A percentile compares a stretch with the other conserved stretches of the same genome.
Conservation (phyloP, 1,284 basidiomycete genomes). For the Pseudozyma thailandica region DNA sequence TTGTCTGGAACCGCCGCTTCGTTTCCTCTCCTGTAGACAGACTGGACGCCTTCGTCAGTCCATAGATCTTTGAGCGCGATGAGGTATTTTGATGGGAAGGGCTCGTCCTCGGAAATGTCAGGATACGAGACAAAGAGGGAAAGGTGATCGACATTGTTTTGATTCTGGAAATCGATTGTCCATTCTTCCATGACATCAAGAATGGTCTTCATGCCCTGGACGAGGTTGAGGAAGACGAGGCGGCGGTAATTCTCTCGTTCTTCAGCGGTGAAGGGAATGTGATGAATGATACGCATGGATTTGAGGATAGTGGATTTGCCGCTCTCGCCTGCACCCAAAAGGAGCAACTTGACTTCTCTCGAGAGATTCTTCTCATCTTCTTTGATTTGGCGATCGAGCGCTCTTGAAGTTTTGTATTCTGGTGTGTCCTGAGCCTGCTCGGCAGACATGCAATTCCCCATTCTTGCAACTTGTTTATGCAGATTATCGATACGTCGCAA, state of each 20-base stretch:
- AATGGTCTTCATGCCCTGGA: conserved; percentile 81
- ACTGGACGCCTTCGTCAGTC: conserved; percentile 80
- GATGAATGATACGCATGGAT: conserved; percentile 90
- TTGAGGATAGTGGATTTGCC: conserved; percentile 93
- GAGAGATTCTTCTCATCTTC: conserved; percentile 55
- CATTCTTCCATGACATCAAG: conserved; percentile 90
- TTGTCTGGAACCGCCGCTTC: conserved; percentile 90
- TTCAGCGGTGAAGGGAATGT: conserved; percentile 77
- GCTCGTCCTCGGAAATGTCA: conserved; percentile 76
- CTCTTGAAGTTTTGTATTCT: conserved; percentile 40
- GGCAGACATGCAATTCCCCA: conserved; percentile 52
- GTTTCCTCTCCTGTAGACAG: conserved; percentile 79
- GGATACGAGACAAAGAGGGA: conserved; percentile 55
- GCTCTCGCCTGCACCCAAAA: conserved; percentile 90
- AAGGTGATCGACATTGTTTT: conserved; percentile 63
- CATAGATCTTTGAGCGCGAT: conserved; percentile 79
- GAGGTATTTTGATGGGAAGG: conserved; percentile 77
- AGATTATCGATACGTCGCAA: neutral
- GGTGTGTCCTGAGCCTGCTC: conserved; percentile 36
- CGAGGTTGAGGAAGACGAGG: conserved; percentile 89
- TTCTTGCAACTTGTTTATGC: conserved; percentile 9
- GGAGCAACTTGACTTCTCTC: conserved; percentile 70
- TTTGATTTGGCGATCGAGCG: conserved; percentile 51
- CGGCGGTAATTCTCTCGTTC: conserved; percentile 81
- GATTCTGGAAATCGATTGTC: conserved; percentile 76